Conservation (phyloP, 73 alveolate species). For the Breviolum minutum region DNA sequence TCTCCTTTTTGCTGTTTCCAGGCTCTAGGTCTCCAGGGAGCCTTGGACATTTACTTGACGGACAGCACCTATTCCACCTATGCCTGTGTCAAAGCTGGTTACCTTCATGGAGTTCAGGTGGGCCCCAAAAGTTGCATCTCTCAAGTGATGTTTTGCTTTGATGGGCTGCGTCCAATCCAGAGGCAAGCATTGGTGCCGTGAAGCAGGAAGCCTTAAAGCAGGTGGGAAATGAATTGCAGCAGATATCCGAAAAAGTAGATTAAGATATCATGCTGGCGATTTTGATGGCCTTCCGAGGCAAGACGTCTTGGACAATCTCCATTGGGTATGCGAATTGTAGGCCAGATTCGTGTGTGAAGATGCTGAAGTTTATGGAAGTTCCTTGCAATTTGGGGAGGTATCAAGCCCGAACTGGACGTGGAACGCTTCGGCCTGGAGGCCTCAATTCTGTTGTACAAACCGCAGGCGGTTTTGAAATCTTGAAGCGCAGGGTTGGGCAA, state of each 20-base stretch:
- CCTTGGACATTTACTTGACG: constrained; percentile 82
- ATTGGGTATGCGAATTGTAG: constrained; percentile 85
- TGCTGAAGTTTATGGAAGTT: not conserved
- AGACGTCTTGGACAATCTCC: constrained; percentile 87
- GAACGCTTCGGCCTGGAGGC: constrained; percentile 81
- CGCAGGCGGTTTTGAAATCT: not conserved
- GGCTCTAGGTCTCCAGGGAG: constrained; percentile 74
- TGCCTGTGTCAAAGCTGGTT: constrained; percentile 89
- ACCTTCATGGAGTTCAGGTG: constrained; percentile 80
- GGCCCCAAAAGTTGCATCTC: not conserved
- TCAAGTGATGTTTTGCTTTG: too few relatives aligned
- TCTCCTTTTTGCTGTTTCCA: not conserved
- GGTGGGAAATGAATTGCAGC: not conserved
- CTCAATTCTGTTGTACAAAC: not conserved
- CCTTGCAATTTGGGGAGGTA: constrained; percentile 16
- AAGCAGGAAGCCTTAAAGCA: constrained; percentile 85
- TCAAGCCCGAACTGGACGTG: constrained; percentile 85
- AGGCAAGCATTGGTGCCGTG: constrained; percentile 47
- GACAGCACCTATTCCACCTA: constrained; percentile 77
- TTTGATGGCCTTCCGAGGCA: not conserved
- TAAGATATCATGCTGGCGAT: not conserved
- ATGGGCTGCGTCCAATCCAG: too few relatives aligned
- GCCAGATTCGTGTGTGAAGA: not conserved
- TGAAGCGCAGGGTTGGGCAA: constrained; percentile 46
- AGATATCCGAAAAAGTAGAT: not conserved